Percentiles rank a stretch among this genome's conserved stretches.
phyloP scores from a whole-genome alignment of 148 eudicot species.

The Heliamphora exappendiculata region DNA sequence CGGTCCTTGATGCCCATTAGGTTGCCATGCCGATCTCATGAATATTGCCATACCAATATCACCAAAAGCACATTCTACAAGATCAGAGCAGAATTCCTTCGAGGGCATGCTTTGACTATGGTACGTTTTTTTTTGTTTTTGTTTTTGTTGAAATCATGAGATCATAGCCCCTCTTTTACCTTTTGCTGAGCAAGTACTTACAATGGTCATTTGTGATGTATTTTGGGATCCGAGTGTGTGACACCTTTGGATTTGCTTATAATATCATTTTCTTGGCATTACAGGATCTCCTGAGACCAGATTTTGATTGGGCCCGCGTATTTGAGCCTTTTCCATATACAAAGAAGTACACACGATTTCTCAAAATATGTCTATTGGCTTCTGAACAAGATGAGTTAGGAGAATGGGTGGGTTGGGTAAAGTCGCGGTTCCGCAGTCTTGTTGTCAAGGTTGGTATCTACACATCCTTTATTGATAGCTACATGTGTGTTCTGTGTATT shows the following conservation, averaged over 20 bases:
- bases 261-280: conserved; percentile 3
- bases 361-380: conserved; percentile 40
- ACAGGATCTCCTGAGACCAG: conserved; percentile 34
- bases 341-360: conserved; percentile 31
- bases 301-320: conserved; percentile 35
- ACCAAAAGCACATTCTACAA: conserved; percentile 41
- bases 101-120: conserved; percentile 35
- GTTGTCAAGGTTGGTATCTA: conserved; percentile 33
- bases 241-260: neutral
- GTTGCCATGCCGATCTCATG: conserved; percentile 39
- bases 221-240: neutral
- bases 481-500: neutral
- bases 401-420: conserved; percentile 58
- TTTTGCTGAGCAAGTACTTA: neutral
- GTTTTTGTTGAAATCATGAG: neutral
- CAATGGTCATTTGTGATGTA: neutral
- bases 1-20: conserved; percentile 40
- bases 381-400: conserved; percentile 28
- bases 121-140: conserved; percentile 8
- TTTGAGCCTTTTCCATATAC: conserved; percentile 44
- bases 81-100: conserved; percentile 38
- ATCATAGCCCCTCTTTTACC: neutral
- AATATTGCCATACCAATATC: conserved; percentile 46
- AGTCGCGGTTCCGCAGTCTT: conserved; percentile 48
- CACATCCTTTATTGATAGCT: neutral